phyloP scores from a whole-genome alignment of 2,329 filamentous ascomycete species.

The Phoma sp. region DNA sequence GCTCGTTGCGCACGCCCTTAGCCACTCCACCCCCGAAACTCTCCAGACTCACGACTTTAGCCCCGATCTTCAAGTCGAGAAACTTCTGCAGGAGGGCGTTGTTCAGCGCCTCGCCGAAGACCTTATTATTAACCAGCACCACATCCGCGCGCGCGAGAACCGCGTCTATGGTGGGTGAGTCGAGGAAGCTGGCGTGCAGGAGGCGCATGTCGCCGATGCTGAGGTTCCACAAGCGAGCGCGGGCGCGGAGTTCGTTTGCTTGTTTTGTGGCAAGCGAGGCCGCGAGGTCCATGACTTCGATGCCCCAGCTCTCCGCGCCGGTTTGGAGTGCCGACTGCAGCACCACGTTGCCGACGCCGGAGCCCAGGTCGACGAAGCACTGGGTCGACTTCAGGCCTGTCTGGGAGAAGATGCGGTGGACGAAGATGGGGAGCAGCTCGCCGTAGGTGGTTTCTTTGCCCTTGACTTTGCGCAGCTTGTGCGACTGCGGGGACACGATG shows the following conservation, averaged over 20 bases:
- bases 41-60: slow-evolving; percentile 88
- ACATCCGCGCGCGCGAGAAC: slow-evolving; percentile 87
- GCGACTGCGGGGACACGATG: slow-evolving; percentile 87
- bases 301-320: slow-evolving; percentile 94
- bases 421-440: slow-evolving; percentile 84
- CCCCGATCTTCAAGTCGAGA: slow-evolving; percentile 88
- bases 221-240: slow-evolving; percentile 89
- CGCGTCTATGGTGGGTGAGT: slow-evolving; percentile 70
- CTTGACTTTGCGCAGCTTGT: slow-evolving; percentile 82
- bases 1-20: slow-evolving; percentile 73
- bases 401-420: slow-evolving; percentile 80
- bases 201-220: slow-evolving; percentile 79
- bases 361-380: slow-evolving; percentile 92
- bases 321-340: slow-evolving; percentile 92
- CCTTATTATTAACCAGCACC: slow-evolving; percentile 98
- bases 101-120: slow-evolving; percentile 88
- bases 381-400: slow-evolving; percentile 80
- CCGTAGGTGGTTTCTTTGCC: slow-evolving; percentile 95
- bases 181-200: slow-evolving; percentile 82
- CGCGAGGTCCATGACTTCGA: slow-evolving; percentile 93
- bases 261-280: slow-evolving; percentile 82
- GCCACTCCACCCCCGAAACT: slow-evolving; percentile 82
- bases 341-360: slow-evolving; percentile 94
- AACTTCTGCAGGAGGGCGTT: slow-evolving; percentile 86
- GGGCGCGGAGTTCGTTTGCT: slow-evolving; percentile 79